phyloP scores from a whole-genome alignment of 257 asterid species.

The Rauvolfia tetraphylla region DNA sequence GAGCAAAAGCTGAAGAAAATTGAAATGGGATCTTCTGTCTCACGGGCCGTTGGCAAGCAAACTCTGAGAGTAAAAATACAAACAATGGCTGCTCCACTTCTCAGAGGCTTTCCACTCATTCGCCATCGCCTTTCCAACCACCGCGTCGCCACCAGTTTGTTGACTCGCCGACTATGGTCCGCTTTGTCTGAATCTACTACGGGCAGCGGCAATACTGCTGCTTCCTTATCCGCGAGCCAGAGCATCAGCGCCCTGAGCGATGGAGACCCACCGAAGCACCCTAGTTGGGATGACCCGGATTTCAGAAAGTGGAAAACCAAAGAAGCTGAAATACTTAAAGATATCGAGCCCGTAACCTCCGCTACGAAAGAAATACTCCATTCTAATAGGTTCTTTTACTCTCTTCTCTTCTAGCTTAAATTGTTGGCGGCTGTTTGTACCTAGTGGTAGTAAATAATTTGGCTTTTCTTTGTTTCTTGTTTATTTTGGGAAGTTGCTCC shows the following conservation, averaged over 20 bases:
- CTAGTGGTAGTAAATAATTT: neutral
- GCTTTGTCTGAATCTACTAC: constrained; percentile 31
- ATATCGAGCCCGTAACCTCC: constrained; percentile 54
- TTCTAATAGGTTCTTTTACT: constrained; percentile 48
- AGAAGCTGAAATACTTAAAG: constrained; percentile 63
- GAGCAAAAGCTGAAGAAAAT: too few relatives aligned
- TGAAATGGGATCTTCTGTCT: neutral
- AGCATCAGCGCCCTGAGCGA: constrained; percentile 16
- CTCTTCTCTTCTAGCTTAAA: constrained; percentile 1
- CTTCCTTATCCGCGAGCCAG: constrained; percentile 12
- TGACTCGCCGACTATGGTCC: constrained; percentile 39
- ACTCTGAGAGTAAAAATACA: neutral
- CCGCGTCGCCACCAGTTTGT: constrained; percentile 21
- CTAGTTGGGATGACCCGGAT: constrained; percentile 45
- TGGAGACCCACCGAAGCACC: constrained; percentile 34
- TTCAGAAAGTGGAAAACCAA: constrained; percentile 61
- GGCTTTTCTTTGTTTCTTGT: neutral
- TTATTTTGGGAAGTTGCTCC: neutral
- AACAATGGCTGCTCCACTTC: constrained; percentile 61
- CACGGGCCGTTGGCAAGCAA: neutral
- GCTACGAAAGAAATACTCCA: constrained; percentile 74
- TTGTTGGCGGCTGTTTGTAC: neutral
- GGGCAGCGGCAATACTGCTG: constrained; percentile 23
- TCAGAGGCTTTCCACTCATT: constrained; percentile 48
- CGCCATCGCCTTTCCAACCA: constrained; percentile 42